Base-by-base conservation (phyloP, 768 basidiomycete genomes). In the Serendipita sp. region DNA sequence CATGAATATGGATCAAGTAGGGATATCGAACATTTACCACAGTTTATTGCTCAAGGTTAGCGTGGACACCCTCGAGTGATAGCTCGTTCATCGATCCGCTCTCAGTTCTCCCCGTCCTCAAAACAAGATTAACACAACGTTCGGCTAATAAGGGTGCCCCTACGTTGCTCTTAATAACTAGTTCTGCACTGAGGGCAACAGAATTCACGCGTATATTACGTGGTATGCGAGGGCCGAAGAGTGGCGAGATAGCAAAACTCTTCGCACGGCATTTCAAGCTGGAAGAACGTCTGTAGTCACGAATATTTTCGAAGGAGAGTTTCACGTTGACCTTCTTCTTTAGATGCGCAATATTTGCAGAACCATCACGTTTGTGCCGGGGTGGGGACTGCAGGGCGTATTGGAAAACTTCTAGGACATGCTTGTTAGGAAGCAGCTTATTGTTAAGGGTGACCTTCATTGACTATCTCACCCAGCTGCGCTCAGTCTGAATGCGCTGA, bases 231-330 rank as follows among this genome's bases (percentile, higher is more conserved):
- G 86, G 87, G 40, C 85, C 88, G 27, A 93, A 91, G 71, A 85
- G 89, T 64, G 91, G 89, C 10, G 91, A 95, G 67, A 86, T 96
- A 36, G 93, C 88, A 23, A 97, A 97, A 73, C 81, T 99, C 31
- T 98, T 98, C 69, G 91, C 94, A 34, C 93, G 87, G 73, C 94
- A 98, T 72, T 84, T 95, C 75, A 96, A 94, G 75, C 77, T 94
- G 44, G 77, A 85, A 58, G 89, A 94, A 64, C 94, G 98, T 73
- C 18, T 34, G 55, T 60, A 34, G 16, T 27, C 23, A 23, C 10
- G 16, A 34, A 23, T 16, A n/a, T 40, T 13, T 40, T 40, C 37
- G 48, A 8, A 6, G 5, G 6, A 8, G 5, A 5, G 8, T 50
- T 16, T 31, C 29, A 8, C n/a, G 44, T n/a, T 18, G 18, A 27